phyloP scores from a whole-genome alignment of 495 filamentous ascomycete genomes.

The Penicillium bialowiezense region DNA sequence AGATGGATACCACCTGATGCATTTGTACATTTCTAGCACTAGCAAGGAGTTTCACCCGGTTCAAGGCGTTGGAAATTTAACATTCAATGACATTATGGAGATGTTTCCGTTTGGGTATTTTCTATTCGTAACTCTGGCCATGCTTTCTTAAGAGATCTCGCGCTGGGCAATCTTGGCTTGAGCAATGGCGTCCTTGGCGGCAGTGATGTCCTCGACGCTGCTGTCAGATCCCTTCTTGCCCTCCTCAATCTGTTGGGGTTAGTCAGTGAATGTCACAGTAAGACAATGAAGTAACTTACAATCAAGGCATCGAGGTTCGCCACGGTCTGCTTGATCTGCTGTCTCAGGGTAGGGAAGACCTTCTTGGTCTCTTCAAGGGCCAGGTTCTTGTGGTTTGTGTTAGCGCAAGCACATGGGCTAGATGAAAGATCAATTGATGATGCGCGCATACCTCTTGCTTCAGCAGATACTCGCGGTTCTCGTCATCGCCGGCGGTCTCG shows the following conservation, averaged over 20 bases:
- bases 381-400: too few relatives aligned
- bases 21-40: slow-evolving; percentile 29
- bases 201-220: slow-evolving; percentile 55
- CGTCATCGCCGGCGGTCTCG: slow-evolving; percentile 50
- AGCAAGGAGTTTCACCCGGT: slow-evolving; percentile 30
- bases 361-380: slow-evolving; percentile 80
- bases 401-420: too few relatives aligned
- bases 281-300: slow-evolving; percentile 39
- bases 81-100: slow-evolving; percentile 9
- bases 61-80: slow-evolving; percentile 26
- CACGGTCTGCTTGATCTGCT: slow-evolving; percentile 65
- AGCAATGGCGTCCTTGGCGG: slow-evolving; percentile 56
- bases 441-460: slow-evolving; percentile 75
- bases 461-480: slow-evolving; percentile 67
- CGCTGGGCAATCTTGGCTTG: slow-evolving; percentile 53
- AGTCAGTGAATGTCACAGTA: neutral
- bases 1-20: slow-evolving; percentile 65
- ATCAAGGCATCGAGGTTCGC: slow-evolving; percentile 63
- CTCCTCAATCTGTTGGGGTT: slow-evolving; percentile 36
- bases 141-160: slow-evolving; percentile 31
- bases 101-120: slow-evolving; percentile 13
- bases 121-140: slow-evolving; percentile 7
- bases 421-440: too few relatives aligned
- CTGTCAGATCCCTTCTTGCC: slow-evolving; percentile 44
- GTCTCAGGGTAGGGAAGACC: slow-evolving; percentile 65